Evolutionary conservation across 2,329 filamentous ascomycete genomes (phyloP).

Genomic region (Pseudogymnoascus sp.): DNA sequence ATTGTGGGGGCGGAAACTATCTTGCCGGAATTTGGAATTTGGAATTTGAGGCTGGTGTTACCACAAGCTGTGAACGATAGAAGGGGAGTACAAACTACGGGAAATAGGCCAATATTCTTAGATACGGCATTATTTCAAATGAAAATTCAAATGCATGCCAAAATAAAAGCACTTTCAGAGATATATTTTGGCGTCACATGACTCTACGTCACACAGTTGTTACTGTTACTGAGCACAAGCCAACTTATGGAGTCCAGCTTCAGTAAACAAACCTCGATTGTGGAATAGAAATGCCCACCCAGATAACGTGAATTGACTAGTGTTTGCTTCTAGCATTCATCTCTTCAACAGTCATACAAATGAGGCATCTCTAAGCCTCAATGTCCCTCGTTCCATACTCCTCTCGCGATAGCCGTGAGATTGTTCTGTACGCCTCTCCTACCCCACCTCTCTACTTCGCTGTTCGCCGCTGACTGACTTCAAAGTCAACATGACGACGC

Average conservation of each 20-base stretch:
- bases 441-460: neutral
- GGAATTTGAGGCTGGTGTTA: neutral
- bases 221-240: neutral
- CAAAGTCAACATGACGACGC: conserved; percentile 82
- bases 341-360: neutral
- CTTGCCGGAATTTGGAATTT: neutral
- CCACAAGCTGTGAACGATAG: neutral
- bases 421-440: conserved; percentile 62
- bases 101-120: neutral
- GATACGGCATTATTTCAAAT: neutral
- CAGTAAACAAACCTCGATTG: neutral
- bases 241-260: neutral
- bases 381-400: conserved; percentile 73
- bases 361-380: neutral
- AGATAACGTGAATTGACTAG: neutral
- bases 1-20: neutral
- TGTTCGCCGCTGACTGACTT: neutral
- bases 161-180: neutral
- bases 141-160: neutral
- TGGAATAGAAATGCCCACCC: neutral
- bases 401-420: conserved; percentile 64
- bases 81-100: neutral
- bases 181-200: neutral
- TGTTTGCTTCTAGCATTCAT: conserved; percentile 7
- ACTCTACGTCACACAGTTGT: neutral